phyloP scores from a whole-genome alignment of 257 asterid genomes.

The Fraxinus americana region DNA sequence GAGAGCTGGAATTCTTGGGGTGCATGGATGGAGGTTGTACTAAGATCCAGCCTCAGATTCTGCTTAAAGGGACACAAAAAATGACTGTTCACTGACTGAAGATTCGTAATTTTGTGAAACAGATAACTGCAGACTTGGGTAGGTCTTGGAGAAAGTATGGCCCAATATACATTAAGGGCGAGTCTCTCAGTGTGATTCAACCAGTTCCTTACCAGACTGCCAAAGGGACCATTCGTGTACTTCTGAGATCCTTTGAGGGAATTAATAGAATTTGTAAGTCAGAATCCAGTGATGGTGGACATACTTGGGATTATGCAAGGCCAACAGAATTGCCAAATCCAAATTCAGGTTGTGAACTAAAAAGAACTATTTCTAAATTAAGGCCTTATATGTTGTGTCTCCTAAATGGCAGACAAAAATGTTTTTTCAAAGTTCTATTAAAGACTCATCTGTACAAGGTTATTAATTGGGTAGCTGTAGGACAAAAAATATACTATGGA shows the following conservation, averaged over 20 bases:
- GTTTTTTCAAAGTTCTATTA: background rate
- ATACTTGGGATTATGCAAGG: constrained; percentile 83
- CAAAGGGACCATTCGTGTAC: constrained; percentile 69
- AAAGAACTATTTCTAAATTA: background rate
- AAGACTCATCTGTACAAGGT: background rate
- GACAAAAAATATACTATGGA: background rate
- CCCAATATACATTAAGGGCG: constrained; percentile 65
- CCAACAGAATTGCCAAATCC: constrained; percentile 85
- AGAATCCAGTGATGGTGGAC: constrained; percentile 82
- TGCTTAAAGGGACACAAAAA: background rate
- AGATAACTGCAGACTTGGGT: constrained; percentile 85
- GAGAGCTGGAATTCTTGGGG: constrained; percentile 99
- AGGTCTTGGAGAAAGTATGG: constrained; percentile 85
- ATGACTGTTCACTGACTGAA: background rate
- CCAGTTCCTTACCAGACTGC: constrained; percentile 88
- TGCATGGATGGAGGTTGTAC: constrained; percentile 93
- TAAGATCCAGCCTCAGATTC: background rate
- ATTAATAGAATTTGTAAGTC: constrained; percentile 76
- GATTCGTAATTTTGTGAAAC: constrained; percentile 25
- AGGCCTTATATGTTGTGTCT: background rate
- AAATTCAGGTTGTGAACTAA: constrained; percentile 66
- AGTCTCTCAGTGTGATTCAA: constrained; percentile 82
- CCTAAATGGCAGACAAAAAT: background rate
- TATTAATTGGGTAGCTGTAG: background rate
- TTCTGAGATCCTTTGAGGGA: constrained; percentile 72